Evolutionary conservation across 2,329 filamentous ascomycete genomes (phyloP).

Genomic region (Geosmithia morbida): DNA sequence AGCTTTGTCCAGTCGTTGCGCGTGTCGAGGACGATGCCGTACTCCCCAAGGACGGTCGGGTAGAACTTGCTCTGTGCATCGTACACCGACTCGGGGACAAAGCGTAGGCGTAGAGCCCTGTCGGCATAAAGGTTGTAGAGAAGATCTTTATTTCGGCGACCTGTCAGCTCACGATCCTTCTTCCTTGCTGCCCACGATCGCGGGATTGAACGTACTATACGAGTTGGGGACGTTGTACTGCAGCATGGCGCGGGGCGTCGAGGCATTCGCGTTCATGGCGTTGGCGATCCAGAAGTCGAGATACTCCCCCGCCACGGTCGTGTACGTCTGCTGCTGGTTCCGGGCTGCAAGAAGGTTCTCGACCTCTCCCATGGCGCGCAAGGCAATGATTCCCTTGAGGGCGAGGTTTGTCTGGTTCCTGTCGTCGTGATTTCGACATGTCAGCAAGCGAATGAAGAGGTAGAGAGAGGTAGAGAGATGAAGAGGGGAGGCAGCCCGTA

Average conservation of each 20-base stretch:
- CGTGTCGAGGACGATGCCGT: slow-evolving; percentile 71
- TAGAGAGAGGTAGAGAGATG: not conserved
- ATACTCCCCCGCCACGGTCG: slow-evolving; percentile 48
- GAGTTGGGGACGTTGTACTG: slow-evolving; percentile 52
- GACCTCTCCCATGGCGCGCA: slow-evolving; percentile 66
- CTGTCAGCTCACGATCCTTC: not conserved
- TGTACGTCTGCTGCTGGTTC: slow-evolving; percentile 43
- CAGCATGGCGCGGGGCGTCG: slow-evolving; percentile 54
- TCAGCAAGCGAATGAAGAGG: not conserved
- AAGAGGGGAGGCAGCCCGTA: not conserved
- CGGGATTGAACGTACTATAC: slow-evolving; percentile 13
- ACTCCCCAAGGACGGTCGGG: slow-evolving; percentile 52
- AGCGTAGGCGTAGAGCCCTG: slow-evolving; percentile 58
- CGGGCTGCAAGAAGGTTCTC: slow-evolving; percentile 41
- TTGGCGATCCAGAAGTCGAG: slow-evolving; percentile 57
- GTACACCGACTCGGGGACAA: slow-evolving; percentile 65
- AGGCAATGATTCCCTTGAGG: slow-evolving; percentile 70
- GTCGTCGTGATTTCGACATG: slow-evolving; percentile 6
- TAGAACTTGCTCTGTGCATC: slow-evolving; percentile 69
- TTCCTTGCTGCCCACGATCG: too few species aligned
- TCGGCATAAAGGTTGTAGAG: slow-evolving; percentile 80
- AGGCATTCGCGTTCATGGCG: slow-evolving; percentile 53
- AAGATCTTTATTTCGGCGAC: slow-evolving; percentile 12
- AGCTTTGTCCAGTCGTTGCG: slow-evolving; percentile 73
- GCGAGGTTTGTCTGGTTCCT: slow-evolving; percentile 67